These are phyloP conservation scores for Collybia nuda DNA, from an alignment of 768 basidiomycete species.

Conservation along the genomic window DNA sequence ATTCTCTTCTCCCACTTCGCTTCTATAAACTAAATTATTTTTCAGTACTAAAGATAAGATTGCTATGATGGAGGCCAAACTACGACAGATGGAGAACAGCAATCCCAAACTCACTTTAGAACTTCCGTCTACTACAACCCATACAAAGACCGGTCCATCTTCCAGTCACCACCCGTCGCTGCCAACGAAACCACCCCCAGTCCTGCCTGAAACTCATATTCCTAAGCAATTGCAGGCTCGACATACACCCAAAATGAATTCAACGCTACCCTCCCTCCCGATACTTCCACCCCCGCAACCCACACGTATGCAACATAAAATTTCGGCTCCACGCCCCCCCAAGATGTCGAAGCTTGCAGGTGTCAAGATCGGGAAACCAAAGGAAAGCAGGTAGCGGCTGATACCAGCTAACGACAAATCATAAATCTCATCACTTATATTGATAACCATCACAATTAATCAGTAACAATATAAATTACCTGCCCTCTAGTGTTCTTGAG, in stretches of 20 bases:
- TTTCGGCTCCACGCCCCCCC: constrained; percentile 5
- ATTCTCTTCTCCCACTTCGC: constrained; percentile 1
- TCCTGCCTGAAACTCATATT: constrained; percentile 18
- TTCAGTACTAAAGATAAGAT: constrained; percentile 85
- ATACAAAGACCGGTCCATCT: constrained; percentile 4
- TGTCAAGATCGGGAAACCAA: constrained; percentile 39
- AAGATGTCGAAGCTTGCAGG: constrained; percentile 31
- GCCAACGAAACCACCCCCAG: constrained; percentile 41
- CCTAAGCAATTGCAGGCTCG: constrained; percentile 5
- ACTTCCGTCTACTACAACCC: constrained; percentile 9
- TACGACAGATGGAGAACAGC: constrained; percentile 69
- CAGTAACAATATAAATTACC: no score
- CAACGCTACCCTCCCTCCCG: constrained; percentile 23
- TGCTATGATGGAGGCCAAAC: constrained; percentile 93
- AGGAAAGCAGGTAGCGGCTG: not conserved
- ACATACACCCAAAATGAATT: constrained; percentile 14
- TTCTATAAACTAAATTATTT: constrained; percentile 5
- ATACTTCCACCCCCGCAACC: constrained; percentile 12
- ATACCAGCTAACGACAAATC: not conserved
- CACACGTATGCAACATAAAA: constrained; percentile 3
- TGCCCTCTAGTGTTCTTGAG: not conserved
- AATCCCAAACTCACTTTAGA: constrained; percentile 21
- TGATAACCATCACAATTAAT: no score
- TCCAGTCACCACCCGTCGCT: constrained; percentile 33
- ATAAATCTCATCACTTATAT: no score